phyloP scores from a whole-genome alignment of 306 rosid genomes.

The Fragaria vesca region DNA sequence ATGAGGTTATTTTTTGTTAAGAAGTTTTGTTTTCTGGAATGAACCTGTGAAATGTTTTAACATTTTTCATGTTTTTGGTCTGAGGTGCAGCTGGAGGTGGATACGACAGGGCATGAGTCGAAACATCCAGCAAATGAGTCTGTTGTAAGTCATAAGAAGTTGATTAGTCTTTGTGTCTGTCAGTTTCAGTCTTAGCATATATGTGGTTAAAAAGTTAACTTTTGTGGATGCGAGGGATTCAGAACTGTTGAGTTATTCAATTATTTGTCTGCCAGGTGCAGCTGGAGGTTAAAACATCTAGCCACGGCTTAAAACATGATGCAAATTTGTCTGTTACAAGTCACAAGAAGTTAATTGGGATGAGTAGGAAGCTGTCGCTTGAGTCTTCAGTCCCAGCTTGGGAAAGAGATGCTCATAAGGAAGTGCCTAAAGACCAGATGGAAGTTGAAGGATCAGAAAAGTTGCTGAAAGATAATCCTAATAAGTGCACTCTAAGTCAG shows the following conservation, averaged over 20 bases:
- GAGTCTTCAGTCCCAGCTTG: conserved; percentile 9
- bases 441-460: conserved; percentile 23
- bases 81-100: conserved; percentile 23
- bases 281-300: conserved; percentile 18
- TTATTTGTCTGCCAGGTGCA: background rate
- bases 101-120: background rate
- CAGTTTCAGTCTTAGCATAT: background rate
- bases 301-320: background rate
- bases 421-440: conserved; percentile 8
- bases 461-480: background rate
- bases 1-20: background rate
- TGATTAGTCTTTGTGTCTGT: background rate
- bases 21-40: background rate
- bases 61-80: background rate
- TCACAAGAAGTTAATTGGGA: conserved; percentile 18
- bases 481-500: background rate
- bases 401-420: background rate
- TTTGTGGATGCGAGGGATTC: background rate
- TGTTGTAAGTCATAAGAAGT: conserved; percentile 16
- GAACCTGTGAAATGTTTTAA: background rate
- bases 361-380: conserved; percentile 28
- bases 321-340: background rate
- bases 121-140: conserved; percentile 4
- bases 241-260: background rate
- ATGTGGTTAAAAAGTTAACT: background rate